Evolutionary conservation across 2,329 filamentous ascomycete genomes (phyloP), one percentile per base, ranked within the genome.

Genomic region (Xylariaceae sp.): DNA sequence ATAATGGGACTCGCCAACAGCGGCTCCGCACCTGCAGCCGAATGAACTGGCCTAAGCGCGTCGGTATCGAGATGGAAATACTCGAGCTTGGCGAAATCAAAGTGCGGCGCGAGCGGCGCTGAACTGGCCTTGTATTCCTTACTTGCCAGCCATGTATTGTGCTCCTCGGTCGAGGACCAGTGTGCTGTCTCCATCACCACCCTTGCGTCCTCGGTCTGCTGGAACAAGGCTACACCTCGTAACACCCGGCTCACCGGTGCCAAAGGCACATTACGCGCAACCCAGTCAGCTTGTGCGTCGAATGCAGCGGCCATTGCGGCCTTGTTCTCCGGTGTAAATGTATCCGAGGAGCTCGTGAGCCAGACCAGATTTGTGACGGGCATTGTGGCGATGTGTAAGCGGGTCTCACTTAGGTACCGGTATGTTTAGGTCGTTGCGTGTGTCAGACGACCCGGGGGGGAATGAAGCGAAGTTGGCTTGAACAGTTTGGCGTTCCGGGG

Each of bases 81-180:
- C 30, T 70, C 47, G n/a, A 75, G 63, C 26, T 66, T 69, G 39
- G 63, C 54, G 5, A 70, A 64, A 5, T 65, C 63, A 36, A 76
- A 66, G 49, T 71, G 70, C 3, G 58, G 51, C 21, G 54, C 57
- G 10, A 78, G 59, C 21, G 63, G 61, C 16, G 60, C 63, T 57
- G 74, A 72, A 49, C 67, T 61, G 5, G 55, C 47, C 47, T 67
- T 56, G 61, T 79, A 78, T 30, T 72, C 72, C 2, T 66, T 58
- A 47, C 71, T 74, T 42, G 67, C 64, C 46, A 77, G 71, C 76
- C 77, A 80, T 47, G 69, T 58, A 44, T 54, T 57, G 53, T 79
- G 75, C 5, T 69, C 70, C 13, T 68, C 69, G 18, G 69, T 67
- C 0, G 71, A 74, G 51, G 71, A 67, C 77, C 76, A 79, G 10